Evolutionary conservation across 768 basidiomycete genomes (phyloP), one percentile per base, ranked within the genome.

Genomic region (Cystobasidium tubakii): DNA sequence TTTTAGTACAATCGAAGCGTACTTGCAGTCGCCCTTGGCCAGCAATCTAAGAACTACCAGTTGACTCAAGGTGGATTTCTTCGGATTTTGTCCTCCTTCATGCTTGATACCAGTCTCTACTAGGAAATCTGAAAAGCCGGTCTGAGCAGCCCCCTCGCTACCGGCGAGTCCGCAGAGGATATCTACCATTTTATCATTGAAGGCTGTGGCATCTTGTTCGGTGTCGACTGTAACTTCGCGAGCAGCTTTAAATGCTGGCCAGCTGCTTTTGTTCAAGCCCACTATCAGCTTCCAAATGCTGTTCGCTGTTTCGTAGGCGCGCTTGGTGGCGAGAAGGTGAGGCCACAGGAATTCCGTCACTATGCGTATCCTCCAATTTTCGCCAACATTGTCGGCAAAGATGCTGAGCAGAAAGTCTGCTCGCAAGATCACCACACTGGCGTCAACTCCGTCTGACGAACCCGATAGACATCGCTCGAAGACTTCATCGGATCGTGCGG

Each of bases 231-330:
- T 39, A n/a, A 19, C 4, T 7, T 17, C 15, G 3, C 15, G 36
- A 21, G 57, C 9, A 2, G 57, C 29, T 23, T 62, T 39, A n/a
- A 39, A 62, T 12, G 4, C 25, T 12, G 57, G 29, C 57, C 31
- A 62, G 2, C 3, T 23, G 4, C 4, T 29, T 19, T 31, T 39
- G 57, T 33, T 21, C 25, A 62, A 54, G 1, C 42, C 42, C 33
- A 46, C 71, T 1, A 92, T 79, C n/a, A 85, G 81, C 69, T 87
- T 87, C 92, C 92, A 94, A 0, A 87, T 86, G n/a, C 84, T 79
- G 25, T 86, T 84, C 0, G 87, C 84, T 0, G 86, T 88, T 78
- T 86, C 88, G 74, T 88, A 85, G 64, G 88, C 85, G 1, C 88
- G 81, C 78, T 89, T 91, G 7, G 90, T 88, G 77, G 86, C 88